phyloP scores from a whole-genome alignment of 2,329 filamentous ascomycete genomes.

The Colletotrichum sp. region DNA sequence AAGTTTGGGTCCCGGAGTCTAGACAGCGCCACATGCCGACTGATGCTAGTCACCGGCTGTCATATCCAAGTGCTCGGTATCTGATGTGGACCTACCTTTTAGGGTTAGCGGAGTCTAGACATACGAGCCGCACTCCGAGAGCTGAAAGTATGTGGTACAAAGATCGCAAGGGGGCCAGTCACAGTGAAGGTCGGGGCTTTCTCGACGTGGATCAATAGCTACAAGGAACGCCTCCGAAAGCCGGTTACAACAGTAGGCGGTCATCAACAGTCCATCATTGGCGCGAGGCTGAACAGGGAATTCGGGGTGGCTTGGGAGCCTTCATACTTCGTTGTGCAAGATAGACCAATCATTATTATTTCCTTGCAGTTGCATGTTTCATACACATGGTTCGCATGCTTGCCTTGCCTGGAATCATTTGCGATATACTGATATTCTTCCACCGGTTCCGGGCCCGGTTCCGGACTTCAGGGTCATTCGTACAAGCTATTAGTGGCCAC shows the following conservation, averaged over 20 bases:
- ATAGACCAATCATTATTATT: not conserved
- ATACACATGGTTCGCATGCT: not conserved
- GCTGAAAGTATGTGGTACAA: not conserved
- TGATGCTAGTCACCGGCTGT: not conserved
- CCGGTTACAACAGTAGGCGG: not conserved
- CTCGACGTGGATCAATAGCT: not conserved
- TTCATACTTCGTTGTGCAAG: not conserved
- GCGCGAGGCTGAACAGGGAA: not conserved
- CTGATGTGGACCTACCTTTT: not conserved
- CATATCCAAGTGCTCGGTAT: not conserved
- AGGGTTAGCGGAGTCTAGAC: not conserved
- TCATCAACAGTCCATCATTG: not conserved
- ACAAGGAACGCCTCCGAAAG: not conserved
- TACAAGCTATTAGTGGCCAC: not conserved
- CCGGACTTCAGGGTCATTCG: not conserved
- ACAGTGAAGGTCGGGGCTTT: not conserved
- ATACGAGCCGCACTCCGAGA: not conserved
- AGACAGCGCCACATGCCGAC: not conserved
- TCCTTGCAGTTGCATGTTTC: constrained; percentile 3
- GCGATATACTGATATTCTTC: not conserved
- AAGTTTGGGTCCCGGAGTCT: not conserved
- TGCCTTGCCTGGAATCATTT: not conserved
- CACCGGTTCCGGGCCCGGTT: not conserved
- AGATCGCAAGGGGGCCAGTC: not conserved
- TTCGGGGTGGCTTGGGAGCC: not conserved